Conservation (phyloP, 768 basidiomycete species). For the Lentinula detonsa region DNA sequence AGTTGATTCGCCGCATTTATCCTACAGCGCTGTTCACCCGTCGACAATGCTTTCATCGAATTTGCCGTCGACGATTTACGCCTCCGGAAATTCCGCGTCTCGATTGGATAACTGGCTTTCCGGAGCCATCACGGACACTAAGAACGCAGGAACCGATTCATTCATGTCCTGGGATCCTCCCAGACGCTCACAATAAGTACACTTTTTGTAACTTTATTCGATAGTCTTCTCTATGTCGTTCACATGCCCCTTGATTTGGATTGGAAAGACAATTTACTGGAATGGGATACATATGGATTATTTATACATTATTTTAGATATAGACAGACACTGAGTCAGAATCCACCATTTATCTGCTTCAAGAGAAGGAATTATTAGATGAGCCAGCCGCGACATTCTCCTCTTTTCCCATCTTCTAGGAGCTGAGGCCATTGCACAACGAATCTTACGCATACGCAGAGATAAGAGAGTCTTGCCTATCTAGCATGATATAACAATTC, state of each 20-base stretch:
- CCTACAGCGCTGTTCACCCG: neutral
- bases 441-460: conserved; percentile 47
- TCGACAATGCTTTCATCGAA: neutral
- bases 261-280: too few relatives aligned
- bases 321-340: neutral
- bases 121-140: conserved; percentile 19
- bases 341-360: neutral
- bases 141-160: conserved; percentile 42
- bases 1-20: neutral
- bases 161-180: conserved; percentile 61
- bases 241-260: too few relatives aligned
- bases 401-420: conserved; percentile 30
- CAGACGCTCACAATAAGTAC: conserved; percentile 15
- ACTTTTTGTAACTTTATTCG: neutral
- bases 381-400: conserved; percentile 57
- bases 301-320: neutral
- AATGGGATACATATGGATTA: neutral
- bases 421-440: conserved; percentile 86
- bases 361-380: conserved; percentile 34
- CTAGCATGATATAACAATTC: neutral
- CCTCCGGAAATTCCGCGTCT: conserved; percentile 15
- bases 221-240: too few relatives aligned
- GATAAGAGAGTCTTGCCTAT: neutral
- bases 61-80: conserved; percentile 6
- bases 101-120: conserved; percentile 12